Percentiles rank a stretch among this genome's conserved stretches.
Conservation (phyloP, 495 filamentous ascomycete genomes). For the Aspergillus homomorphus region DNA sequence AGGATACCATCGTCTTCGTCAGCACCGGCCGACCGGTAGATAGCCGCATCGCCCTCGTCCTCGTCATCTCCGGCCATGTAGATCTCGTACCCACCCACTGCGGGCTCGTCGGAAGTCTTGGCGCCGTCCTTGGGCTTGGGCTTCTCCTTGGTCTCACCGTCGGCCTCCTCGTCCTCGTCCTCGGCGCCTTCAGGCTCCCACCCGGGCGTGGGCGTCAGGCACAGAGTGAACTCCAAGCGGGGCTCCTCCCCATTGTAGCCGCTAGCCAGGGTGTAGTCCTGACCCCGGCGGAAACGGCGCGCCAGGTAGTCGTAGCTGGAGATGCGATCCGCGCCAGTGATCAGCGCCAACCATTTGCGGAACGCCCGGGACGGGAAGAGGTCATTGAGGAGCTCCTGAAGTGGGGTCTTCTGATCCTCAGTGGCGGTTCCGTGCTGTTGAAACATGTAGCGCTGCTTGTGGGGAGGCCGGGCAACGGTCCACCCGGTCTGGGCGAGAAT, state of each 20-base stretch:
- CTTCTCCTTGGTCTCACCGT: slow-evolving; percentile 24
- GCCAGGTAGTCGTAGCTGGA: slow-evolving; percentile 67
- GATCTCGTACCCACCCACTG: slow-evolving; percentile 80
- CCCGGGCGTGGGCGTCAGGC: slow-evolving; percentile 73
- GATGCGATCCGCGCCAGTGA: slow-evolving; percentile 65
- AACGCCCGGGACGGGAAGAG: slow-evolving; percentile 85
- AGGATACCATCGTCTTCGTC: slow-evolving; percentile 90
- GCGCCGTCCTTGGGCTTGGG: slow-evolving; percentile 16
- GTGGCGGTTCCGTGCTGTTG: slow-evolving; percentile 48
- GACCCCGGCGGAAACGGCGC: slow-evolving; percentile 77
- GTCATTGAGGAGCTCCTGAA: slow-evolving; percentile 71
- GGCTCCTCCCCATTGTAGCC: slow-evolving; percentile 72
- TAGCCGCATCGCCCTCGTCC: slow-evolving; percentile 57
- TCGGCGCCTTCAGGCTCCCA: slow-evolving; percentile 73
- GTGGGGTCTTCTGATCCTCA: slow-evolving; percentile 47
- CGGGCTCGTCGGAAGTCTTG: slow-evolving; percentile 46
- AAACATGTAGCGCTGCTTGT: slow-evolving; percentile 93
- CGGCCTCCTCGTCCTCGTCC: slow-evolving; percentile 50
- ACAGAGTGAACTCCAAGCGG: slow-evolving; percentile 81
- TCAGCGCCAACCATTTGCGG: slow-evolving; percentile 79
- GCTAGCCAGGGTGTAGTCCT: slow-evolving; percentile 91
- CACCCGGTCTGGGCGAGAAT: slow-evolving; percentile 60
- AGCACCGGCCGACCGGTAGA: slow-evolving; percentile 70
- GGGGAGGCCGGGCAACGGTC: slow-evolving; percentile 80
- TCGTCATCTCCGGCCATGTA: slow-evolving; percentile 90